Conservation (phyloP, 228 moss, liverwort and hornwort genomes). For the Sphagnum fallax region DNA sequence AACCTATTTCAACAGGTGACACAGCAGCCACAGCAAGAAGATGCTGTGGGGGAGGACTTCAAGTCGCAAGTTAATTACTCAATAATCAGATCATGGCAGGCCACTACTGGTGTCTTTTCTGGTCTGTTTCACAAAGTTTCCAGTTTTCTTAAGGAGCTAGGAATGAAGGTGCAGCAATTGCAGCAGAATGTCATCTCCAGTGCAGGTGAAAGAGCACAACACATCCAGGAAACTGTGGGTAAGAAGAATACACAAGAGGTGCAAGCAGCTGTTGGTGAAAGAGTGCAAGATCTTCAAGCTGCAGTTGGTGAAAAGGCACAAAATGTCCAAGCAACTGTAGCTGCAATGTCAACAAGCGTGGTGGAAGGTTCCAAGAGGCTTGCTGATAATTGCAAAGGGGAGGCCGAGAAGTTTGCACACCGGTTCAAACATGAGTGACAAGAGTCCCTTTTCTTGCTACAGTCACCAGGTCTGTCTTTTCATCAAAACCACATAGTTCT, state of each 20-base stretch:
- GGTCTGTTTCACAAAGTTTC: conserved; percentile 27
- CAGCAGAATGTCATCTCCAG: conserved; percentile 27
- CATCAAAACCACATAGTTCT: no score
- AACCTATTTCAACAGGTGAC: no score
- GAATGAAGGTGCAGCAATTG: conserved; percentile 38
- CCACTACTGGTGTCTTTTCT: conserved; percentile 24
- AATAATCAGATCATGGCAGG: conserved; percentile 46
- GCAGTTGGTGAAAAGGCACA: conserved; percentile 16
- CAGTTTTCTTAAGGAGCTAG: conserved; percentile 35
- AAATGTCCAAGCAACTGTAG: conserved; percentile 39
- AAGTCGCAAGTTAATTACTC: conserved; percentile 49
- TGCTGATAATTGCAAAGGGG: conserved; percentile 66
- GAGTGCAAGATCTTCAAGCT: conserved; percentile 28
- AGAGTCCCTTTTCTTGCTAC: no score
- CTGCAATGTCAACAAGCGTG: conserved; percentile 46
- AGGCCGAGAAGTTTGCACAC: conserved; percentile 62
- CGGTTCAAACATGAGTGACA: conserved; percentile 65
- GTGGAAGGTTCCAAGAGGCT: conserved; percentile 63
- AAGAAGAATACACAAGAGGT: conserved; percentile 18
- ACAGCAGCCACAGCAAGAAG: no score
- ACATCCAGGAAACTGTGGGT: conserved; percentile 2
- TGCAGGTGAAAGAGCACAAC: no score
- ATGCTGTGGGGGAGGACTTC: conserved; percentile 42
- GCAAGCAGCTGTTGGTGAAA: conserved; percentile 27
- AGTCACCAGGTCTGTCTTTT: no score